Percentiles rank a stretch among this genome's conserved stretches.
These are phyloP conservation scores for Volutella citrinella DNA, from an alignment of 2,329 filamentous ascomycete genomes.

Conservation along the genomic window DNA sequence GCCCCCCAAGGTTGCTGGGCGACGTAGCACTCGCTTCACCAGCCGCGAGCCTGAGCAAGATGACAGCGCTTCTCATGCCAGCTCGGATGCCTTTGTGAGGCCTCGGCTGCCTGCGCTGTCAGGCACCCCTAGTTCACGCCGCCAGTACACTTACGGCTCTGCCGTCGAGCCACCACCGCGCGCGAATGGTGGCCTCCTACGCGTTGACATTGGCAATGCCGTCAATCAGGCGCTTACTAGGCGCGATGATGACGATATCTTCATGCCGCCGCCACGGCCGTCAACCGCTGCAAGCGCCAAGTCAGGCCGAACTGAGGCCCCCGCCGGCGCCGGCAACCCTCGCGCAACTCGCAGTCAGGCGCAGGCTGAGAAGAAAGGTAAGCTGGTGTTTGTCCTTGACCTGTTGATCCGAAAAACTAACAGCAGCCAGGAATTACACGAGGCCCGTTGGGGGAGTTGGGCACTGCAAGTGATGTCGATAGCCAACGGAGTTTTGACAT, in stretches of 20 bases:
- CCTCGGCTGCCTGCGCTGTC: constrained; percentile 21
- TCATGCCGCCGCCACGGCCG: constrained; percentile 14
- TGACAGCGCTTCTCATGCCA: constrained; percentile 7
- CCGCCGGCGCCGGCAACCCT: too few species aligned
- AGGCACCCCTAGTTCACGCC: constrained; percentile 34
- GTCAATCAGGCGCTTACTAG: constrained; percentile 26
- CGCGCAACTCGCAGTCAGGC: too few species aligned
- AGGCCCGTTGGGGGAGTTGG: too few species aligned
- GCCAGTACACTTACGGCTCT: constrained; percentile 38
- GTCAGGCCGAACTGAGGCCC: constrained; percentile 2
- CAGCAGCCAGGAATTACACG: too few species aligned
- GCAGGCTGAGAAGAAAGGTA: too few species aligned
- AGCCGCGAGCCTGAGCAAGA: constrained; percentile 18
- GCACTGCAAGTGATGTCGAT: constrained; percentile 30
- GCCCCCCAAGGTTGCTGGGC: constrained; percentile 18
- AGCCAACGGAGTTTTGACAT: constrained; percentile 34
- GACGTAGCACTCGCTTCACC: constrained; percentile 16
- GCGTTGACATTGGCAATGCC: constrained; percentile 26
- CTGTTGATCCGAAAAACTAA: too few species aligned
- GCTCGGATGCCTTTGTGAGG: constrained; percentile 10
- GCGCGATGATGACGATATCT: constrained; percentile 15
- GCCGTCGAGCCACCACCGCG: constrained; percentile 31
- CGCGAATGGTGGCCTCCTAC: constrained; percentile 18
- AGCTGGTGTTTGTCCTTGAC: too few species aligned
- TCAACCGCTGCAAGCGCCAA: constrained; percentile 8